Conservation (phyloP, 2,329 filamentous ascomycete genomes). For the Dactylellina cionopaga region DNA sequence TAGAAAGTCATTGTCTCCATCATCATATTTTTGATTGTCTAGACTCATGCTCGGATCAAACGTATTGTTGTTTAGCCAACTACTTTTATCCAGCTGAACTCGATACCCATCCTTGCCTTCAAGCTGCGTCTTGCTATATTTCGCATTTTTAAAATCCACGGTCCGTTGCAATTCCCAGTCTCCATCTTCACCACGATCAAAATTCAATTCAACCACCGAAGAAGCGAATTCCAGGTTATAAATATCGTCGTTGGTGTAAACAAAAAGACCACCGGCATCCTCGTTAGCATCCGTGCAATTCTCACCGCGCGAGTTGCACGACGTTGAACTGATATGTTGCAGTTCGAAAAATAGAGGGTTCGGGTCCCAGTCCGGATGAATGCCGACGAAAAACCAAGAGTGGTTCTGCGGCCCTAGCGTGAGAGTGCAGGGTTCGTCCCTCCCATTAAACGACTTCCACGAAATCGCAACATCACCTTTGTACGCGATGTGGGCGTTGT, state of each 20-base stretch:
- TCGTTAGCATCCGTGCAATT: slow-evolving; percentile 8
- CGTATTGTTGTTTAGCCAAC: slow-evolving; percentile 22
- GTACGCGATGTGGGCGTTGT: slow-evolving; percentile 14
- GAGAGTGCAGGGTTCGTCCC: slow-evolving; percentile 6
- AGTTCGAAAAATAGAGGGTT: slow-evolving; percentile 15
- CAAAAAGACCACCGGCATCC: neutral
- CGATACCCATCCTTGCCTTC: slow-evolving; percentile 3
- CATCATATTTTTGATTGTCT: neutral
- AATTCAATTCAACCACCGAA: slow-evolving; percentile 5
- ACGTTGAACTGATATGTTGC: neutral
- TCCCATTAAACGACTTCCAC: slow-evolving; percentile 1
- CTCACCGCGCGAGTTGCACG: neutral
- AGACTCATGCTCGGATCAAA: neutral
- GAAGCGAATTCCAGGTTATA: slow-evolving; percentile 15
- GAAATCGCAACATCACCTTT: slow-evolving; percentile 8
- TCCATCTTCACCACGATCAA: slow-evolving; percentile 1
- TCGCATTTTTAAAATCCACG: neutral
- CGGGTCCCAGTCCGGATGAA: slow-evolving; percentile 15
- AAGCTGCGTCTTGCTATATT: neutral
- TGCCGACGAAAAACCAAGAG: slow-evolving; percentile 13
- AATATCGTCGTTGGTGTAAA: slow-evolving; percentile 13
- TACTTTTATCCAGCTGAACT: slow-evolving; percentile 3
- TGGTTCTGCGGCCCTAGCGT: slow-evolving; percentile 14
- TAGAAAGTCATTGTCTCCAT: neutral
- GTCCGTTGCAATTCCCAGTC: slow-evolving; percentile 13